Evolutionary conservation across 345 rosid species (phyloP).

Genomic region (Dovyalis caffra): DNA sequence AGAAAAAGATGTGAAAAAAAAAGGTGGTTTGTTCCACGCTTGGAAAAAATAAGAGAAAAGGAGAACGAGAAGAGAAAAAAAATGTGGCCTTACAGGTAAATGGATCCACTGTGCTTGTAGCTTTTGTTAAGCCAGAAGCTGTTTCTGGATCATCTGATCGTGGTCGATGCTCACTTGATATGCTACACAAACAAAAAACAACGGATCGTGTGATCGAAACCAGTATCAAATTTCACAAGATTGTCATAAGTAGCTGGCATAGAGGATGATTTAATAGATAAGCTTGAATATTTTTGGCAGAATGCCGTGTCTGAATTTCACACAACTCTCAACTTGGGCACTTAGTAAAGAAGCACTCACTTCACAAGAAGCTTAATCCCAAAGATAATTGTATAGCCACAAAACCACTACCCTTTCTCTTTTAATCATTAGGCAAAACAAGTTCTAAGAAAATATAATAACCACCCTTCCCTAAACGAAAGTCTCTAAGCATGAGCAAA

Average conservation of each 20-base stretch:
- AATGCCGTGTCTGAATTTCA: neutral
- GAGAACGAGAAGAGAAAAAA: conserved; percentile 1
- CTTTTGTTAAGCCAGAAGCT: conserved; percentile 31
- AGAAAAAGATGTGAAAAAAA: neutral
- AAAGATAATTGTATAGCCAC: neutral
- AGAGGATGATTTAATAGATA: neutral
- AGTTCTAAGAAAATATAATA: neutral
- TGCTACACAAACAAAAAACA: conserved; percentile 33
- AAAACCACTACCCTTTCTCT: neutral
- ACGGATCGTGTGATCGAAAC: neutral
- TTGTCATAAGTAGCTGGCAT: neutral
- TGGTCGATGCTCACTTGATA: conserved; percentile 23
- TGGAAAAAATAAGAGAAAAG: conserved; percentile 5
- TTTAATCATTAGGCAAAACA: neutral
- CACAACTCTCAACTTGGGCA: neutral
- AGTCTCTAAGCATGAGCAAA: neutral
- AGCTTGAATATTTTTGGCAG: neutral
- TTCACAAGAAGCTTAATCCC: neutral
- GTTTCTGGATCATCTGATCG: conserved; percentile 27
- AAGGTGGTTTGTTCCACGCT: neutral
- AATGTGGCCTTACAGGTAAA: conserved; percentile 32
- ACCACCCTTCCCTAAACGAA: neutral
- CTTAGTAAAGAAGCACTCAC: neutral
- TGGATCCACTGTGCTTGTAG: conserved; percentile 16
- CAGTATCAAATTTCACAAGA: neutral